These are phyloP conservation scores for Hymenoscyphus albidus DNA, from an alignment of 2,329 filamentous ascomycete genomes.

Conservation along the genomic window DNA sequence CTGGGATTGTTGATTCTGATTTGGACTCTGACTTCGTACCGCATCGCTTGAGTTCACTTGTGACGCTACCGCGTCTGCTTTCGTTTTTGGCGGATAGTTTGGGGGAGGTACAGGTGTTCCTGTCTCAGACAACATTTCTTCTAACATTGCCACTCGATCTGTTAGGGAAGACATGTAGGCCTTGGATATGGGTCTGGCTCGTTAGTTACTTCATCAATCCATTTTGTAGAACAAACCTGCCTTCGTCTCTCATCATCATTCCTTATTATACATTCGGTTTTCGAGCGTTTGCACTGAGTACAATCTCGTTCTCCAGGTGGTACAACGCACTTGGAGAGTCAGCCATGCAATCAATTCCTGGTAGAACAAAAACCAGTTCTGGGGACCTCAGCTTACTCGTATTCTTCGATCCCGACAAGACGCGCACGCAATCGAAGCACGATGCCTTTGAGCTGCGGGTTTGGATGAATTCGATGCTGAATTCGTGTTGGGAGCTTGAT, in stretches of 20 bases:
- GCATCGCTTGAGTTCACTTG: constrained; percentile 21
- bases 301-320: constrained; percentile 48
- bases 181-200: constrained; percentile 50
- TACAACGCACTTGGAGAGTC: constrained; percentile 45
- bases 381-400: constrained; percentile 32
- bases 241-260: constrained; percentile 54
- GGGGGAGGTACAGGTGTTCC: constrained; percentile 49
- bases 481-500: background rate
- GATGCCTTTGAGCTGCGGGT: constrained; percentile 35
- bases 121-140: constrained; percentile 48
- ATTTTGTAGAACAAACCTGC: constrained; percentile 35
- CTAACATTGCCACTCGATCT: constrained; percentile 50
- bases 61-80: constrained; percentile 38
- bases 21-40: background rate
- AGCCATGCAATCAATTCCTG: constrained; percentile 32
- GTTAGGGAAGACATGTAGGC: constrained; percentile 56
- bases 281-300: constrained; percentile 49
- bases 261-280: constrained; percentile 51
- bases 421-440: constrained; percentile 53
- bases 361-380: background rate
- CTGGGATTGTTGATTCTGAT: background rate
- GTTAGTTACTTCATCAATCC: constrained; percentile 12
- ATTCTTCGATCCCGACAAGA: constrained; percentile 47
- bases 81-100: constrained; percentile 50
- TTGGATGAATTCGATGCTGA: constrained; percentile 16